Percentiles rank a stretch among this genome's conserved stretches.
These are phyloP conservation scores for Macroventuria anomochaeta DNA, from an alignment of 2,329 filamentous ascomycete species.

Conservation along the genomic window DNA sequence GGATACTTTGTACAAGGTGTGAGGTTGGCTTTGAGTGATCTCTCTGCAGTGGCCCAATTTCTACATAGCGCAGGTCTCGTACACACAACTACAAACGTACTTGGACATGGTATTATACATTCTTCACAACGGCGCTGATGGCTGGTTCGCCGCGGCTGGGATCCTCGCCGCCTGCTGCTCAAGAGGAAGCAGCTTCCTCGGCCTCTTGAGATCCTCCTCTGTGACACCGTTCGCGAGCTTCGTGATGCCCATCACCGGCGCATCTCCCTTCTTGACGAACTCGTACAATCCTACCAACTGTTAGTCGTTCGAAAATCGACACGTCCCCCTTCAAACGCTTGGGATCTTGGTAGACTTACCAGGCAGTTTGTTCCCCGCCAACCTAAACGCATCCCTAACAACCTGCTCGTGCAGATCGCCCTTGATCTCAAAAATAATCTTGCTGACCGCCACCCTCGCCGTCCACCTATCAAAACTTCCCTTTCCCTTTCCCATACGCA, in stretches of 20 bases:
- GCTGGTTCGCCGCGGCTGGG: conserved; percentile 50
- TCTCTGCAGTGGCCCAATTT: background rate
- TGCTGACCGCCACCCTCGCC: conserved; percentile 84
- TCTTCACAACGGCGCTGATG: conserved; percentile 20
- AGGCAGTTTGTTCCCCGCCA: conserved; percentile 94
- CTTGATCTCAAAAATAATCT: conserved; percentile 90
- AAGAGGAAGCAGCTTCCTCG: conserved; percentile 70
- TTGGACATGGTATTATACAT: conserved; percentile 3
- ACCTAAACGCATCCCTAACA: conserved; percentile 87
- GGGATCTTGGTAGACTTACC: conserved; percentile 60
- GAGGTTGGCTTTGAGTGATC: background rate
- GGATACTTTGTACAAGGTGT: conserved; percentile 90
- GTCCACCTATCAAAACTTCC: conserved; percentile 98
- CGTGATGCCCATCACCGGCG: conserved; percentile 88
- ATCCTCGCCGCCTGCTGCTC: conserved; percentile 70
- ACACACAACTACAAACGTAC: conserved; percentile 10
- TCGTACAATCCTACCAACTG: conserved; percentile 87
- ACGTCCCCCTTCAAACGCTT: background rate
- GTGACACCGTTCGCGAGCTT: conserved; percentile 84
- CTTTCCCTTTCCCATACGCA: conserved; percentile 99
- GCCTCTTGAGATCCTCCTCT: conserved; percentile 80
- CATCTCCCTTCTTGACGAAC: conserved; percentile 91
- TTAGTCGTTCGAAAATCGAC: conserved; percentile 17
- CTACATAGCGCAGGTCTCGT: background rate
- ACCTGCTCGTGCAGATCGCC: conserved; percentile 94